Conservation (phyloP, 805 yeast genomes). For the Suhomyces canberraensis region DNA sequence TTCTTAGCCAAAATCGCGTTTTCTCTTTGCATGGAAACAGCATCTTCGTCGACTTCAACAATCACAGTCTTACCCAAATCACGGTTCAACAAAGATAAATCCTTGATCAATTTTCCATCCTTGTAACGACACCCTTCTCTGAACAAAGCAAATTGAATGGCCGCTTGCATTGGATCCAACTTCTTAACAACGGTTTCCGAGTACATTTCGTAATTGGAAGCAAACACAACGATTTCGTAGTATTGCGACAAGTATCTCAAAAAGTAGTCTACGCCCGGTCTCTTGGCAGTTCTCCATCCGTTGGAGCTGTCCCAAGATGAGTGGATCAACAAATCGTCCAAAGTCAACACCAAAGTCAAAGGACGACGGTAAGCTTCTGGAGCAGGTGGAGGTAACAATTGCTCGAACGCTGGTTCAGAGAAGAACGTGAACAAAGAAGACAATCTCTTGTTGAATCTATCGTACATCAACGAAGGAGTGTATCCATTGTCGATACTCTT, state of each 20-base stretch:
- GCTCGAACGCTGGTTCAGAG: constrained; percentile 91
- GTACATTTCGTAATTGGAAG: constrained; percentile 80
- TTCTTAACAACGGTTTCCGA: constrained; percentile 81
- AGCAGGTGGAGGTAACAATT: constrained; percentile 90
- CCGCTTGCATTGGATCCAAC: constrained; percentile 91
- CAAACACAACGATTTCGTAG: constrained; percentile 91
- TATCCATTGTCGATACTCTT: constrained; percentile 64
- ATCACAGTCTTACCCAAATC: constrained; percentile 78
- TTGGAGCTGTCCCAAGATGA: constrained; percentile 86
- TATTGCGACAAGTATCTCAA: constrained; percentile 91
- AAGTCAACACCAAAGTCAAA: constrained; percentile 78
- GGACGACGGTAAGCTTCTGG: constrained; percentile 91
- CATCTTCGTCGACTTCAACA: constrained; percentile 72
- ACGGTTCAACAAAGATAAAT: constrained; percentile 85
- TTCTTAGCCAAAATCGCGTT: constrained; percentile 82
- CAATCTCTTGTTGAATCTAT: constrained; percentile 68
- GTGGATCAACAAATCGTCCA: constrained; percentile 89
- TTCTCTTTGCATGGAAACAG: constrained; percentile 83
- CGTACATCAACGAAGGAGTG: constrained; percentile 60
- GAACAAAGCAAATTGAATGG: constrained; percentile 79
- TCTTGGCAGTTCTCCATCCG: constrained; percentile 98
- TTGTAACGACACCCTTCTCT: constrained; percentile 88
- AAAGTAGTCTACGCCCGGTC: constrained; percentile 98
- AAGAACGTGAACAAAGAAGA: constrained; percentile 75
- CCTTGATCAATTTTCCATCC: constrained; percentile 88